These are phyloP conservation scores for Chaetoceros tenuissimus DNA, from an alignment of 108 stramenopile genomes.

Conservation along the genomic window DNA sequence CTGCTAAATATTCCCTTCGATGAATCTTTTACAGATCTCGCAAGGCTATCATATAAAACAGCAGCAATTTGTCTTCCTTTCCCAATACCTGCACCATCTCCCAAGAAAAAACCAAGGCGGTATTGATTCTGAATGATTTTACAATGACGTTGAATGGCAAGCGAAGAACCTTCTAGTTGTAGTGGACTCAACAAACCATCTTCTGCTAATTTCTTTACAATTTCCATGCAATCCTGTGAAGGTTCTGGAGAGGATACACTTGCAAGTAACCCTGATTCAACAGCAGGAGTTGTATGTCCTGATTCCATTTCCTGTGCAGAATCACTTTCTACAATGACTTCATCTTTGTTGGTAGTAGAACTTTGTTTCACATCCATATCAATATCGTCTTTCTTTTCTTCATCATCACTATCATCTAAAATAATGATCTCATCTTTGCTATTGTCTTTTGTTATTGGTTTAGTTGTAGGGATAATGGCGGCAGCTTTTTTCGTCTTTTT, in stretches of 20 bases:
- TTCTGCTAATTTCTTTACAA: constrained; percentile 17
- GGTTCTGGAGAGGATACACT: constrained; percentile 23
- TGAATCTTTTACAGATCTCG: too few relatives aligned
- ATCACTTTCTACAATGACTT: constrained; percentile 13
- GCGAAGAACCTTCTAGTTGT: constrained; percentile 46
- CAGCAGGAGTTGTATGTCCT: constrained; percentile 36
- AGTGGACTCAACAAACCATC: constrained; percentile 30
- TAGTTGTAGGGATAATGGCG: constrained; percentile 4
- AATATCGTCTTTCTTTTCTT: neutral
- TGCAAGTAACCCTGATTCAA: constrained; percentile 40
- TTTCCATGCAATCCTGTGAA: constrained; percentile 12
- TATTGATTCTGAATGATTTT: constrained; percentile 18
- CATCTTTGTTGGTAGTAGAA: neutral
- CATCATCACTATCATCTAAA: constrained; percentile 1
- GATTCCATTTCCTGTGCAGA: constrained; percentile 5
- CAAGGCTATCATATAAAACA: constrained; percentile 28
- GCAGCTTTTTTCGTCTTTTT: constrained; percentile 6
- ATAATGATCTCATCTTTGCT: neutral
- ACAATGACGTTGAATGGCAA: constrained; percentile 35
- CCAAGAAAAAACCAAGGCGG: constrained; percentile 74
- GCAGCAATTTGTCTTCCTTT: constrained; percentile 69
- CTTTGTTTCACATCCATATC: neutral
- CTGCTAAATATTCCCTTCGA: too few relatives aligned
- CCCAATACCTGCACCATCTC: constrained; percentile 84
- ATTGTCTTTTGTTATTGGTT: neutral